Base-by-base conservation (phyloP, 1,139 yeast genomes). In the Zygosaccharomyces pseudobailii region DNA sequence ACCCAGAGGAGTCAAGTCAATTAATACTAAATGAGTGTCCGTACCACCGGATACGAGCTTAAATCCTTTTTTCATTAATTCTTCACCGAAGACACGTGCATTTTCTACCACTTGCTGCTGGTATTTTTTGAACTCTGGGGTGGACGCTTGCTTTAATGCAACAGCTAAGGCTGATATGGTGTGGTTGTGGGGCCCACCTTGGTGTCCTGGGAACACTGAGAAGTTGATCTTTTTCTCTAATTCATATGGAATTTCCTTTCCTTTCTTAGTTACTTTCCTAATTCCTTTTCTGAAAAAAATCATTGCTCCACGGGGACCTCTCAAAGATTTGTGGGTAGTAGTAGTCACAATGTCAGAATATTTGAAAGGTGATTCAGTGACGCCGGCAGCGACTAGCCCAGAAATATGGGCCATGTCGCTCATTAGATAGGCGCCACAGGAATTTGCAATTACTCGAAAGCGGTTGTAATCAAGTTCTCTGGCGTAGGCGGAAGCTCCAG, bases 271-370 rank as follows among this genome's bases (percentile, higher is more conserved):
- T 53, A 83, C 82, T 65, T 82, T 82, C 75, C 92, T 82, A 51
- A 87, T 78, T 58, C 97, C 97, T 69, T 85, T 85, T 79, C 97
- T 87, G 78, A 80, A 90, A 75, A 90, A 90, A 67, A 90, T 90
- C 96, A 90, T 89, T 46, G 97, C 96, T 67, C 97, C 97, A 78
- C 97, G 86, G 70, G 97, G 97, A 40, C 97, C 97, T 75, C 97
- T 85, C 65, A 90, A 80, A 25, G 96, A 88, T 75, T 90, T 90
- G 75, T 90, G 97, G 45, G 97, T 89, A 52, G 97, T 90, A 58
- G 97, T 90, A 57, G 97, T 90, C 67, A 90, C 97, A 56, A 90
- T 86, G 67, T 90, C 97, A 45, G 97, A 87, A 71, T 82, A 84
- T 67, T 88, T 92, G 76, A 90, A 90, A 53, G 97, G 97, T 42